Percentiles rank a stretch among this genome's conserved stretches.
phyloP scores from a whole-genome alignment of 2,329 filamentous ascomycete species.

The Onygena corvina region DNA sequence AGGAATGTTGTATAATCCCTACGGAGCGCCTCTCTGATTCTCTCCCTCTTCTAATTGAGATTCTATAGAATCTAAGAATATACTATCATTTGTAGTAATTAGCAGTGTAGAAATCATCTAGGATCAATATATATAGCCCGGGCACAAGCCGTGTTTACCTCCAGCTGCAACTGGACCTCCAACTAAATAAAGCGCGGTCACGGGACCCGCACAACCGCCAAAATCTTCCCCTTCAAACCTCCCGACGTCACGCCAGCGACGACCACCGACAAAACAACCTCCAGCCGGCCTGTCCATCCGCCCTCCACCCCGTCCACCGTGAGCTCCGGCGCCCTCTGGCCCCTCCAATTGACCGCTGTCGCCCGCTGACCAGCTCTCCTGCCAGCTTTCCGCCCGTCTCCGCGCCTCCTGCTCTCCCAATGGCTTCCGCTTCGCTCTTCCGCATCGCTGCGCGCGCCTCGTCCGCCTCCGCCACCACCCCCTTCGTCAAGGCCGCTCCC shows the following conservation, averaged over 20 bases:
- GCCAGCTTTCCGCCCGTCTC: conserved; percentile 4
- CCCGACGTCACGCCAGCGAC: conserved; percentile 6
- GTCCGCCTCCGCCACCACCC: conserved; percentile 31
- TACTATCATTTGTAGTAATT: no score
- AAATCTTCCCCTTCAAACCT: conserved; percentile 3
- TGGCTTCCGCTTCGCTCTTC: conserved; percentile 57
- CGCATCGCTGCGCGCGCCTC: conserved; percentile 56
- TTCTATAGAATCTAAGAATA: no score
- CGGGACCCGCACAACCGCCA: conserved; percentile 5
- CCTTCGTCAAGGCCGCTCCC: conserved; percentile 50
- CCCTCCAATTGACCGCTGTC: conserved; percentile 7
- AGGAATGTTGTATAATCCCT: no score
- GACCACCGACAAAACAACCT: conserved; percentile 11
- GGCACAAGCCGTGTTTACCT: no score
- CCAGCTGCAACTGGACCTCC: no score
- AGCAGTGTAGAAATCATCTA: no score
- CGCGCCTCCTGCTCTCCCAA: conserved; percentile 30
- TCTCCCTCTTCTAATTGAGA: no score
- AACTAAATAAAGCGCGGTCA: background rate
- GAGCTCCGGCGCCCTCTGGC: conserved; percentile 9
- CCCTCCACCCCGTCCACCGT: background rate
- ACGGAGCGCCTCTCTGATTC: no score
- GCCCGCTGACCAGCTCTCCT: background rate
- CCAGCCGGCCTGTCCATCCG: background rate
- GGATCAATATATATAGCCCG: no score